These are phyloP conservation scores for Jackrogersella minutella DNA, from an alignment of 495 filamentous ascomycete genomes.

Conservation along the genomic window DNA sequence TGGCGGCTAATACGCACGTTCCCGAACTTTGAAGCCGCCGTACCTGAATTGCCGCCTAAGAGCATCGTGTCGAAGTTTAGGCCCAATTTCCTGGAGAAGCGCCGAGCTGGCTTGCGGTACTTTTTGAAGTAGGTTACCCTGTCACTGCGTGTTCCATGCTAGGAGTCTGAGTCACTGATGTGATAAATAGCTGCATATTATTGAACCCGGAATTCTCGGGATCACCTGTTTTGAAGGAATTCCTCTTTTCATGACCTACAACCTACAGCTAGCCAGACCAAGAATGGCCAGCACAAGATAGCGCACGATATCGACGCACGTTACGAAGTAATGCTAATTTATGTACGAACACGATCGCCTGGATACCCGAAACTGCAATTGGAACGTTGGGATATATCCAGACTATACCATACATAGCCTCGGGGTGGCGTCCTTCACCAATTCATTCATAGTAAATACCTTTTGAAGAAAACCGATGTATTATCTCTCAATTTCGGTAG, in stretches of 20 bases:
- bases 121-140: slow-evolving; percentile 59
- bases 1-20: slow-evolving; percentile 60
- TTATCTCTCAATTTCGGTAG: slow-evolving; percentile 5
- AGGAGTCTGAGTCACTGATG: slow-evolving; percentile 18
- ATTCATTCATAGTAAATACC: slow-evolving; percentile 15
- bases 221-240: slow-evolving; percentile 64
- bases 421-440: background rate
- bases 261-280: background rate
- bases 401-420: background rate
- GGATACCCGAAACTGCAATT: slow-evolving; percentile 15
- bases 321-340: slow-evolving; percentile 48
- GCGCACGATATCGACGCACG: slow-evolving; percentile 28
- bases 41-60: slow-evolving; percentile 64
- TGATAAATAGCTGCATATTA: slow-evolving; percentile 59
- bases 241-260: slow-evolving; percentile 58
- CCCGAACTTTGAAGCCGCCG: slow-evolving; percentile 61
- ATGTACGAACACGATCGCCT: slow-evolving; percentile 35
- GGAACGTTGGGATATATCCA: slow-evolving; percentile 2
- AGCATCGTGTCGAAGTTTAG: slow-evolving; percentile 62
- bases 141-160: background rate
- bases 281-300: background rate
- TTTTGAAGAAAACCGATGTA: background rate
- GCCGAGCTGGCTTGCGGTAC: slow-evolving; percentile 62
- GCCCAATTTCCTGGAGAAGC: slow-evolving; percentile 60
- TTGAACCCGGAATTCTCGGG: slow-evolving; percentile 66